Base-by-base conservation (phyloP, 805 yeast genomes). In the Nakazawaea sp. region DNA sequence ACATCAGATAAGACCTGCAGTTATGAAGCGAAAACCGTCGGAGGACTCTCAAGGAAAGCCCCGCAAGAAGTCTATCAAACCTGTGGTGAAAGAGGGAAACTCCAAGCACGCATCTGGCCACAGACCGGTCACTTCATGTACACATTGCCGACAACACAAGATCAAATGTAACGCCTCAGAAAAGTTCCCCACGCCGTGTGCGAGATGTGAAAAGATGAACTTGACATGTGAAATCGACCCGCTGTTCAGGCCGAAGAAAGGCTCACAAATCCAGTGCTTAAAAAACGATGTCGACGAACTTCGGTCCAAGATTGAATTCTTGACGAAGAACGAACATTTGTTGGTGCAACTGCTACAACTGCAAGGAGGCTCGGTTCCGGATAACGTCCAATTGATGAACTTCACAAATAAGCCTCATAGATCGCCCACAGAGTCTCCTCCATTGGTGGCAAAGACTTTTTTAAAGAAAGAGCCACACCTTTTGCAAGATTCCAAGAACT, bases 91-190 rank as follows among this genome's bases (percentile, higher is more conserved):
- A 10, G 28, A 7, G n/a, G 7, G 7, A 7, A 13, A 26, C 28
- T 10, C 7, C 8, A 38, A 33, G 15, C 58, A 46, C n/a, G 52
- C 49, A 13, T 68, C 75, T 0, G 79, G 81, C 2, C 90, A 84
- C 50, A 62, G 96, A 39, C 96, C 96, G 0, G 94, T 88, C 2
- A 86, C 95, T 0, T 82, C 95, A 3, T 89, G 97, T 54, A 85
- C 96, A 0, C 92, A 87, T 55, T 89, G 97, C 53, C 75, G 97
- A 35, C 96, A 89, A 54, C 96, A 88, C 56, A 89, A 89, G 58
- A 87, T 89, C 56, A 83, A 82, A 53, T 89, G 97, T 59, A 86
- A 89, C 53, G 97, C 97, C 1, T 73, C 86, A 3, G 89, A 82
- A 17, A 75, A 80, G 44, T 82, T 72, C 46, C 96, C 96, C 0